Conservation (phyloP, 352 stramenopile genomes). For the Aphanomyces cochlioides region DNA sequence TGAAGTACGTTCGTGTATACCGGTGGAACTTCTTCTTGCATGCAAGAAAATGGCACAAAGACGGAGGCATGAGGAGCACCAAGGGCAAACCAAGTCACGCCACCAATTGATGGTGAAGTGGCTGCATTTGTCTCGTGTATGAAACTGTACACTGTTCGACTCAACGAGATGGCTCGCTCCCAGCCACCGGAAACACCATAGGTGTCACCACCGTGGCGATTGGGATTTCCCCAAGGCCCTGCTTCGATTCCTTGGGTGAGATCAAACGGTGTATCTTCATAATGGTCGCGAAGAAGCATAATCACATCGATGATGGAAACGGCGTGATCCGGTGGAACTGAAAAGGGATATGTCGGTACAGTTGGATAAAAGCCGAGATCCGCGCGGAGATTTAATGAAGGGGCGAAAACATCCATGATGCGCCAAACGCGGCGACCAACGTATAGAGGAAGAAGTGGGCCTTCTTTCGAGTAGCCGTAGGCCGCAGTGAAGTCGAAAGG, state of each 20-base stretch:
- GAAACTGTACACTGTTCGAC: conserved; percentile 86
- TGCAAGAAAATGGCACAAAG: conserved; percentile 30
- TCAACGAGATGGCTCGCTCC: conserved; percentile 90
- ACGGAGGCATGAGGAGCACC: conserved; percentile 25
- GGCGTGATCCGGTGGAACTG: conserved; percentile 59
- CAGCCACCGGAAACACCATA: conserved; percentile 60
- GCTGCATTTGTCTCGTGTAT: conserved; percentile 46
- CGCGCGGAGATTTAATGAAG: conserved; percentile 70
- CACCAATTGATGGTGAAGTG: conserved; percentile 14
- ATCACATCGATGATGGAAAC: conserved; percentile 74
- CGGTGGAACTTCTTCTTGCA: conserved; percentile 16
- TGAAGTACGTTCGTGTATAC: conserved; percentile 28
- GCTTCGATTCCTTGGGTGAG: conserved; percentile 77
- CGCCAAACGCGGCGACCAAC: conserved; percentile 86
- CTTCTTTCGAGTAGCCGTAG: conserved; percentile 59
- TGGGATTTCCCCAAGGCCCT: conserved; percentile 86
- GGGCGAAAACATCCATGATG: conserved; percentile 73
- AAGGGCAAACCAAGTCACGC: conserved; percentile 30
- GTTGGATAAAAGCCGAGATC: conserved; percentile 49
- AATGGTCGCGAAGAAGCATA: conserved; percentile 83
- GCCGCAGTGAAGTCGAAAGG: conserved; percentile 69
- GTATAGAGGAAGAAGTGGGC: conserved; percentile 63
- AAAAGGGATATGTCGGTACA: conserved; percentile 81
- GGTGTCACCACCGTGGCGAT: conserved; percentile 71
- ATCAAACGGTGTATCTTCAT: conserved; percentile 87